Evolutionary conservation across 2,329 filamentous ascomycete species (phyloP).

Genomic region (Sporothrix humicola): DNA sequence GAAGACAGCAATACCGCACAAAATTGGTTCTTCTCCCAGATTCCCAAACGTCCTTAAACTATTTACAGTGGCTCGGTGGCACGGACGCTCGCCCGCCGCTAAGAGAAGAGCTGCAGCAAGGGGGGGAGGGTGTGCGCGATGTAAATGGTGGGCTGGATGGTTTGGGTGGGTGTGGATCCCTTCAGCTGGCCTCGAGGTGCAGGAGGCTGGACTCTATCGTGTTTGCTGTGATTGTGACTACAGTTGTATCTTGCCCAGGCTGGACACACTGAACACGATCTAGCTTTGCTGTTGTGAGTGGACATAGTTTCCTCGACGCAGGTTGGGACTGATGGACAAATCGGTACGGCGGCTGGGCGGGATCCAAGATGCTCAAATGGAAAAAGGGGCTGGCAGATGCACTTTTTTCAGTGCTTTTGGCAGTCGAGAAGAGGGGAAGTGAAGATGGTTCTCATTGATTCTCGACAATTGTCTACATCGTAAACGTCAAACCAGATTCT

Average conservation of each 20-base stretch:
- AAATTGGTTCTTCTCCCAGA: neutral
- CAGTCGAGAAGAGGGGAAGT: neutral
- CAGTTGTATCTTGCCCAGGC: neutral
- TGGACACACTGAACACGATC: neutral
- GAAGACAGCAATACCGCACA: neutral
- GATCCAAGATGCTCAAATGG: conserved; percentile 17
- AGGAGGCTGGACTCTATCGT: neutral
- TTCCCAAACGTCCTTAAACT: neutral
- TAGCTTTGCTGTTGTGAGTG: neutral
- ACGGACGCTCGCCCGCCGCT: neutral
- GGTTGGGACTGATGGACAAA: neutral
- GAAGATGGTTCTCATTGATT: too few species aligned
- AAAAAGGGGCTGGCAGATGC: conserved; percentile 5
- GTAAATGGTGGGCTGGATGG: neutral
- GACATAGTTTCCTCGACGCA: too few species aligned
- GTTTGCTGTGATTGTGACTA: too few species aligned
- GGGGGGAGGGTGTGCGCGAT: neutral
- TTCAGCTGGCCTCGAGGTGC: conserved; percentile 11
- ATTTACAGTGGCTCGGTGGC: neutral
- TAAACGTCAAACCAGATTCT: neutral
- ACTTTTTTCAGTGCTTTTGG: neutral
- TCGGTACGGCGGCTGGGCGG: neutral
- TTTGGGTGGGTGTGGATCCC: conserved; percentile 13
- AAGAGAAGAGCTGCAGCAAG: neutral
- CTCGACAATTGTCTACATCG: too few species aligned